Evolutionary conservation across 169 alveolate genomes (phyloP), one percentile per base, ranked within the genome.

Genomic region (Cystoisospora suis): DNA sequence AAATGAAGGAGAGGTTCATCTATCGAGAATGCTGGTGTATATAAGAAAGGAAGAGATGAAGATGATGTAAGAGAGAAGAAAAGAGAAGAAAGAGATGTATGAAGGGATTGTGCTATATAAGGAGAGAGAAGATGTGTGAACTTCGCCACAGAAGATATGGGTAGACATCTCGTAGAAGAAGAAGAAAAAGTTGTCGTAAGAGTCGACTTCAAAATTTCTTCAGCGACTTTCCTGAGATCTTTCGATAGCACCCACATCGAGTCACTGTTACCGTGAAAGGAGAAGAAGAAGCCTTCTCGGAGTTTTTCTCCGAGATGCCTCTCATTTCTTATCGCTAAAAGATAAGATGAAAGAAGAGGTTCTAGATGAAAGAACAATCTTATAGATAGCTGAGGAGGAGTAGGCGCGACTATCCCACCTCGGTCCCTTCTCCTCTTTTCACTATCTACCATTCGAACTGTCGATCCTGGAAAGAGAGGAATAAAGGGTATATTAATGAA

Each of bases 1-100:
- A 65, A 40, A 6, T 72, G 83, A 20, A 72, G 9, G 32, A 72
- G 83, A 9, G 83, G 83, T 9, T 34, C 83, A 29, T 32, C 83
- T 29, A 72, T 32, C 20, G 83, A 1, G 58, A 72, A 40, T 17
- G 83, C 83, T 3, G 83, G 83, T 7, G 83, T 53, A 15, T 53
- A 23, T 15, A 23, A 12, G 23, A 53, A 12, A 53, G 23, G 29
- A 72, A 34, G 3, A 72, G 83, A 38, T 5, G 80, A 29, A 40
- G 83, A 29, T 12, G 83, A 27, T 38, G 3, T 32, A n/a, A 53
- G 17, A 6, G 56, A 3, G 58, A 36, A 3, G 53, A 72, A 72
- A 15, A 72, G 29, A 72, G 58, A 34, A 3, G 83, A 27, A 29
- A 72, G 58, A 12, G 56, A 34, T 29, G 32, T 3, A 12, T 34